phyloP scores from a whole-genome alignment of 169 alveolate species.

The Cryptosporidium parvum region DNA sequence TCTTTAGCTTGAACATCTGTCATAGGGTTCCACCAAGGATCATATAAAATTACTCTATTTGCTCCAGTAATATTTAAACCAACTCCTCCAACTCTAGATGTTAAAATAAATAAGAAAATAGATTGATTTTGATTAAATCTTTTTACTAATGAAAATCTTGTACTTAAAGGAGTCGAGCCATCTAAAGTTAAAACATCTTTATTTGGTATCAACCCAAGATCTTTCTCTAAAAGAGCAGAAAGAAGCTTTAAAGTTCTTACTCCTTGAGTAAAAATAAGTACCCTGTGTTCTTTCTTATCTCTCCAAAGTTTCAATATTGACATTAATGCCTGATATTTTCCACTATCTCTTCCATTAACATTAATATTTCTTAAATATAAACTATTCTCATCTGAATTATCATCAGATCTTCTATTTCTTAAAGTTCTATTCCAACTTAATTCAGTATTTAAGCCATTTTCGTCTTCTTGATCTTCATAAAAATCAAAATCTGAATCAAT shows the following conservation, averaged over 20 bases:
- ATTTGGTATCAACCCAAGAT: slow-evolving; percentile 14
- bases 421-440: background rate
- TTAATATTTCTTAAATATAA: background rate
- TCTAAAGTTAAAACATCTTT: slow-evolving; percentile 47
- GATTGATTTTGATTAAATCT: slow-evolving; percentile 75
- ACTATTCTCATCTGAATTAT: background rate
- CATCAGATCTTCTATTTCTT: background rate
- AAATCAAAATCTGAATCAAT: background rate
- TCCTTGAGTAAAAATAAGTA: slow-evolving; percentile 65
- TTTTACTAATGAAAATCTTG: slow-evolving; percentile 74
- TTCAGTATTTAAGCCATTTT: background rate
- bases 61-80: slow-evolving; percentile 89
- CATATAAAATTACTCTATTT: slow-evolving; percentile 87
- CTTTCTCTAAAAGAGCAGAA: slow-evolving; percentile 39
- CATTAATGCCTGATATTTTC: slow-evolving; percentile 63
- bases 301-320: slow-evolving; percentile 64
- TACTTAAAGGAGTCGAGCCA: slow-evolving; percentile 62
- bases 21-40: slow-evolving; percentile 93
- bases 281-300: slow-evolving; percentile 49
- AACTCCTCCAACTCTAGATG: slow-evolving; percentile 90
- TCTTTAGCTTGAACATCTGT: slow-evolving; percentile 88
- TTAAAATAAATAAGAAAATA: slow-evolving; percentile 76
- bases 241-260: slow-evolving; percentile 55
- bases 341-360: slow-evolving; percentile 57
- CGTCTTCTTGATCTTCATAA: slow-evolving; percentile 50